These are phyloP conservation scores for Rhizopogon sp. DNA, from an alignment of 768 basidiomycete genomes.

Conservation along the genomic window DNA sequence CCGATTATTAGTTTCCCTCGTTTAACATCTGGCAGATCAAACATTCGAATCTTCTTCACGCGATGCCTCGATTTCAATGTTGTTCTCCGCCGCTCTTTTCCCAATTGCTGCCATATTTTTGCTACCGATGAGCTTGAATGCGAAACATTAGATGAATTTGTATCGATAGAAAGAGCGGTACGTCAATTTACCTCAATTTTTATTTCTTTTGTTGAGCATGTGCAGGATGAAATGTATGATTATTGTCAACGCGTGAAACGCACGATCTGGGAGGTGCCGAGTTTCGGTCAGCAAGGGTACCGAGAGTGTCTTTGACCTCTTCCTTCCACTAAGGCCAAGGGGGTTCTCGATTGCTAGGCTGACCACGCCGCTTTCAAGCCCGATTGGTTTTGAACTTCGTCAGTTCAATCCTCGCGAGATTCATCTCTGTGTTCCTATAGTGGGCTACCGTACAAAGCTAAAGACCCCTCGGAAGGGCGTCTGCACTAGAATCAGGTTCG, in stretches of 20 bases:
- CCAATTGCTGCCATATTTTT: constrained; percentile 74
- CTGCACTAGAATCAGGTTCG: constrained; percentile 32
- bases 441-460: constrained; percentile 82
- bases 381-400: no score
- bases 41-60: constrained; percentile 63
- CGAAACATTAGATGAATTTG: constrained; percentile 80
- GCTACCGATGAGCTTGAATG: constrained; percentile 69
- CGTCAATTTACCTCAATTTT: constrained; percentile 14
- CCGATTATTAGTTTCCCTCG: neutral
- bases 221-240: constrained; percentile 85
- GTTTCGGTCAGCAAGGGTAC: constrained; percentile 51
- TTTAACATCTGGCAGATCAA: constrained; percentile 35
- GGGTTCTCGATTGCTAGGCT: constrained; percentile 88
- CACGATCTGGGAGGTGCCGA: constrained; percentile 84
- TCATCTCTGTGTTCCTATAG: constrained; percentile 84
- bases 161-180: constrained; percentile 61
- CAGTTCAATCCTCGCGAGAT: constrained; percentile 61
- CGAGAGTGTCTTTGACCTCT: constrained; percentile 61
- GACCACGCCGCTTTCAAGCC: neutral
- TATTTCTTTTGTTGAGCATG: constrained; percentile 2
- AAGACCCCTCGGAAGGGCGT: constrained; percentile 71
- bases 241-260: constrained; percentile 78
- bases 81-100: constrained; percentile 83
- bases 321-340: constrained; percentile 71
- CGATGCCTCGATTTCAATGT: constrained; percentile 79